phyloP scores from a whole-genome alignment of 352 stramenopile species.

The Phytophthora sp. region DNA sequence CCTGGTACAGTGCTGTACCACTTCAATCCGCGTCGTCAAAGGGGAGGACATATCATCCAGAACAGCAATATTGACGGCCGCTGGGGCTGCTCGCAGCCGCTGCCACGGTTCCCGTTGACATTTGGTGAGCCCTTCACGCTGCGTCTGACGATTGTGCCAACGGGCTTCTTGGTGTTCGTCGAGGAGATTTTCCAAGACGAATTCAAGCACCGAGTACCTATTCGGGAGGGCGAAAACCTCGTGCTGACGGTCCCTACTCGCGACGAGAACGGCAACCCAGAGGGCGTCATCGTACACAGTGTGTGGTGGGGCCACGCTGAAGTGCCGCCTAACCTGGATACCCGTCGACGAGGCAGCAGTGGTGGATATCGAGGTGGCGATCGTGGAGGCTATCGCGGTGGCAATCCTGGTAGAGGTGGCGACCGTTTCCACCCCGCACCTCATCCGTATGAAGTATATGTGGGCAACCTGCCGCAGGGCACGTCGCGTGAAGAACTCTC shows the following conservation, averaged over 20 bases:
- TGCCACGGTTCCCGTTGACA: conserved; percentile 67
- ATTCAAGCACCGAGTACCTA: conserved; percentile 86
- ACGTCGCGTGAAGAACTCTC: conserved; percentile 81
- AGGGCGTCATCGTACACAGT: conserved; percentile 78
- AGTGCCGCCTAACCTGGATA: conserved; percentile 68
- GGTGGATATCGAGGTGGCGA: conserved; percentile 49
- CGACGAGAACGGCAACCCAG: conserved; percentile 76
- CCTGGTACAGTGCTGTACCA: conserved; percentile 83
- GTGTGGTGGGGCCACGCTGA: conserved; percentile 88
- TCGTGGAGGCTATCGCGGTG: conserved; percentile 45
- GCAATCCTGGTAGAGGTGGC: conserved; percentile 38
- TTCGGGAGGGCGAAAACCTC: conserved; percentile 83
- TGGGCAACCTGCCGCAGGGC: conserved; percentile 82
- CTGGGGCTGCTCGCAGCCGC: conserved; percentile 73
- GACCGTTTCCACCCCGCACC: conserved; percentile 56
- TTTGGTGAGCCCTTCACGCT: conserved; percentile 84
- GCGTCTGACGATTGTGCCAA: conserved; percentile 70
- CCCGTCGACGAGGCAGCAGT: conserved; percentile 49
- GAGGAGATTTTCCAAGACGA: conserved; percentile 86
- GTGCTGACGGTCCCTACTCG: conserved; percentile 76
- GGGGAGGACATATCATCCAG: conserved; percentile 73
- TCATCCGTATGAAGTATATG: conserved; percentile 83
- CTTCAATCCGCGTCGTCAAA: conserved; percentile 75
- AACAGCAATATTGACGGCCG: conserved; percentile 86
- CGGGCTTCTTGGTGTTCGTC: conserved; percentile 79